These are phyloP conservation scores for Alisma plantagoaquatica DNA, from an alignment of 106 monocot genomes.

Conservation along the genomic window DNA sequence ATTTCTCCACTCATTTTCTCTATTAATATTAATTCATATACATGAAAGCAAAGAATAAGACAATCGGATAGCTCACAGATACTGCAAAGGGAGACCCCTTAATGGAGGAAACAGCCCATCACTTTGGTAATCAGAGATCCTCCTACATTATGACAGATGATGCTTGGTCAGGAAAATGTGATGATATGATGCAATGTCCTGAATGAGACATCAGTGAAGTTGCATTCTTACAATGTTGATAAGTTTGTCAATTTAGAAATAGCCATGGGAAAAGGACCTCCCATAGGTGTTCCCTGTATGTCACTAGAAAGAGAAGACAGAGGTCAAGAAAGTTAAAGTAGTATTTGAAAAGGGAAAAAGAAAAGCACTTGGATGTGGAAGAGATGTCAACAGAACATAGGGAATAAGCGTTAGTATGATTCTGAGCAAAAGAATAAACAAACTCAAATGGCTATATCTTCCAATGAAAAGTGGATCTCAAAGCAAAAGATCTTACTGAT, in stretches of 20 bases:
- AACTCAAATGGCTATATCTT: too few relatives aligned
- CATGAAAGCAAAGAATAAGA: background rate
- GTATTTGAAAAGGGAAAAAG: too few relatives aligned
- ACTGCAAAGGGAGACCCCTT: constrained; percentile 11
- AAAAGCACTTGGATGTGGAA: too few relatives aligned
- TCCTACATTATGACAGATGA: constrained; percentile 12
- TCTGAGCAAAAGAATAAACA: too few relatives aligned
- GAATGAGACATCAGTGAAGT: background rate
- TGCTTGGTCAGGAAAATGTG: background rate
- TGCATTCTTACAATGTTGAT: constrained; percentile 28
- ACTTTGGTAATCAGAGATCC: constrained; percentile 24
- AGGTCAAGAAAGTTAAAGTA: too few relatives aligned
- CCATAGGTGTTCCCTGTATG: constrained; percentile 45
- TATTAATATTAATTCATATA: too few relatives aligned
- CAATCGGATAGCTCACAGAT: constrained; percentile 22
- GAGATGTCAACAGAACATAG: too few relatives aligned
- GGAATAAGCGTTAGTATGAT: too few relatives aligned
- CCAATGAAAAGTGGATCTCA: too few relatives aligned
- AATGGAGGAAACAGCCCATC: constrained; percentile 36
- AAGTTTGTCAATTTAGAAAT: constrained; percentile 19
- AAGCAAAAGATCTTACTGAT: too few relatives aligned
- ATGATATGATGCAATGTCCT: background rate
- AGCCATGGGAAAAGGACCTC: constrained; percentile 35
- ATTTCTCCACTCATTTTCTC: too few relatives aligned
- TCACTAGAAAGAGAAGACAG: constrained; percentile 19